Percentiles rank a stretch among this genome's conserved stretches.
phyloP scores from a whole-genome alignment of 2,329 filamentous ascomycete genomes.

The Ophiognomonia clavigignenti-juglandacearum region DNA sequence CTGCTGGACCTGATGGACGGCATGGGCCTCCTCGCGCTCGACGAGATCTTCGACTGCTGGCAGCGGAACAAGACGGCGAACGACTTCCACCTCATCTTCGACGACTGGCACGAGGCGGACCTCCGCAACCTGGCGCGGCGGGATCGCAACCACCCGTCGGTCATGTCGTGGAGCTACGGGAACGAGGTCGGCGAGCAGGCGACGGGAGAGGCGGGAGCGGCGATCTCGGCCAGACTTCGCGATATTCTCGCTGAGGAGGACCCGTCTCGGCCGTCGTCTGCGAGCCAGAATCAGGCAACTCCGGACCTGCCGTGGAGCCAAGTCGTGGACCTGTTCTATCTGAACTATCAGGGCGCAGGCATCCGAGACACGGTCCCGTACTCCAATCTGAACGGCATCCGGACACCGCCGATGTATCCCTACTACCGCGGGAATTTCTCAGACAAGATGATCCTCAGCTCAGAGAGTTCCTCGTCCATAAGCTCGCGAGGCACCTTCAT shows the following conservation, averaged over 20 bases:
- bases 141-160: constrained; percentile 50
- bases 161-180: constrained; percentile 48
- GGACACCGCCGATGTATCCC: constrained; percentile 29
- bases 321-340: constrained; percentile 40
- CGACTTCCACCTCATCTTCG: constrained; percentile 47
- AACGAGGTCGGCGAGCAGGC: constrained; percentile 49
- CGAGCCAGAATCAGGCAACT: constrained; percentile 41
- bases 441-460: constrained; percentile 40
- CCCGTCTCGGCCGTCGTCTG: constrained; percentile 37
- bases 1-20: constrained; percentile 44
- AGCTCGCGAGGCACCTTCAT: constrained; percentile 47
- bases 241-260: constrained; percentile 43
- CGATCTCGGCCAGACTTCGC: constrained; percentile 30
- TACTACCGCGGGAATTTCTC: constrained; percentile 40
- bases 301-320: constrained; percentile 33
- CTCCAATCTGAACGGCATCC: constrained; percentile 20
- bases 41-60: constrained; percentile 53
- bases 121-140: constrained; percentile 46
- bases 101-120: constrained; percentile 49
- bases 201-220: constrained; percentile 25
- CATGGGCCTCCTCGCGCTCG: constrained; percentile 45
- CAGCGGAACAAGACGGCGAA: constrained; percentile 37
- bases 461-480: constrained; percentile 39
- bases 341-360: constrained; percentile 54
- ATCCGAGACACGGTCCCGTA: constrained; percentile 24